Percentiles rank a stretch among this genome's conserved stretches.
Conservation (phyloP, 257 asterid genomes). For the Sherardia arvensis region DNA sequence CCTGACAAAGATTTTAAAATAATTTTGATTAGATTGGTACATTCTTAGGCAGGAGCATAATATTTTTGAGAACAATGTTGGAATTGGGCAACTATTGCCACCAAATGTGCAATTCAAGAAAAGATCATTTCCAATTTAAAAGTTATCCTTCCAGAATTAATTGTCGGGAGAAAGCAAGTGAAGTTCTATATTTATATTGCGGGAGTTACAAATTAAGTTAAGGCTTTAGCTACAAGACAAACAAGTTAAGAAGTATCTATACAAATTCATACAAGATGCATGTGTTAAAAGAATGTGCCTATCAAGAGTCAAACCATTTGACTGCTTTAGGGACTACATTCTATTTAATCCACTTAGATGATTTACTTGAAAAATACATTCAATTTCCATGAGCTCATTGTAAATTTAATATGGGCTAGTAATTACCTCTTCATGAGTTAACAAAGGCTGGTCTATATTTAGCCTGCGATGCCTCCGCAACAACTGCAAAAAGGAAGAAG, state of each 20-base stretch:
- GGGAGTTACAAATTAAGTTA: background rate
- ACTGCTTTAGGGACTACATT: background rate
- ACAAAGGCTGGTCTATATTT: conserved; percentile 50
- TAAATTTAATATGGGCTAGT: conserved; percentile 10
- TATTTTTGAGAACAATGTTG: background rate
- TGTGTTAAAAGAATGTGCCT: background rate
- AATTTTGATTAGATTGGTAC: conserved; percentile 6
- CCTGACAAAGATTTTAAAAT: conserved; percentile 39
- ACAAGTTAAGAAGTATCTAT: background rate
- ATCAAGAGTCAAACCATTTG: background rate
- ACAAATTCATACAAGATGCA: background rate
- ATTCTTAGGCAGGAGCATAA: background rate
- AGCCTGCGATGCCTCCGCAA: conserved; percentile 88
- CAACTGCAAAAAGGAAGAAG: conserved; percentile 38
- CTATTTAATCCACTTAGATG: background rate
- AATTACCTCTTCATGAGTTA: conserved; percentile 77
- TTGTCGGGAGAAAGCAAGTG: background rate
- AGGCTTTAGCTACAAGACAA: background rate
- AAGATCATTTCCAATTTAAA: background rate
- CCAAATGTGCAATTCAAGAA: background rate
- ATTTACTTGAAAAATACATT: background rate
- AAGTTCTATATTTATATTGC: background rate
- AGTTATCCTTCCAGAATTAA: background rate
- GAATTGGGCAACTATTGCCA: background rate
- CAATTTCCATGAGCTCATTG: conserved; percentile 12